Conservation (phyloP, 2,329 filamentous ascomycete genomes). For the Diaporthe sp. region DNA sequence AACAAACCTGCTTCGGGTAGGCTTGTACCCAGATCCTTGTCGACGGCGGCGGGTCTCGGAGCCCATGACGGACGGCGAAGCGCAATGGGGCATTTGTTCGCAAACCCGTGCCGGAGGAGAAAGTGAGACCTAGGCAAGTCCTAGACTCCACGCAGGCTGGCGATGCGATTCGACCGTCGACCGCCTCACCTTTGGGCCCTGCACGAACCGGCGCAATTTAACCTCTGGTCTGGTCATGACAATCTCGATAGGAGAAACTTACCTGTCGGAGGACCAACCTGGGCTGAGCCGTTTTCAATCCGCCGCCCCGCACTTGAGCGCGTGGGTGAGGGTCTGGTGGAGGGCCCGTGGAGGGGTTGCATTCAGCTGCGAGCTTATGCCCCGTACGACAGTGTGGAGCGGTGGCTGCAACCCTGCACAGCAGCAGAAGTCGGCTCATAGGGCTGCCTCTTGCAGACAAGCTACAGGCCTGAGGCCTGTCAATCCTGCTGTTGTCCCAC, state of each 20-base stretch:
- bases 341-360: neutral
- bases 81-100: neutral
- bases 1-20: neutral
- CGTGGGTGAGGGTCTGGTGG: neutral
- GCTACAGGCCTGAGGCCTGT: neutral
- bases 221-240: neutral
- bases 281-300: neutral
- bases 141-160: neutral
- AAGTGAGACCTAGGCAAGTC: slow-evolving; percentile 8
- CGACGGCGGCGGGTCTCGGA: neutral
- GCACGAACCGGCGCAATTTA: neutral
- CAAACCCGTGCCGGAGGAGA: neutral
- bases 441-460: neutral
- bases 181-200: neutral
- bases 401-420: neutral
- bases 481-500: slow-evolving; percentile 11
- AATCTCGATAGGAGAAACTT: neutral
- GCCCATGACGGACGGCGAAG: neutral
- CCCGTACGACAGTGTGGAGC: neutral
- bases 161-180: neutral
- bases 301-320: neutral
- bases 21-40: neutral
- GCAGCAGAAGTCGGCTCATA: neutral
- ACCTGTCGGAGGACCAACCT: neutral
- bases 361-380: neutral